Evolutionary conservation across 305 asterid species (phyloP), one percentile per base, ranked within the genome.

Genomic region (Solanum aculeatissimum): DNA sequence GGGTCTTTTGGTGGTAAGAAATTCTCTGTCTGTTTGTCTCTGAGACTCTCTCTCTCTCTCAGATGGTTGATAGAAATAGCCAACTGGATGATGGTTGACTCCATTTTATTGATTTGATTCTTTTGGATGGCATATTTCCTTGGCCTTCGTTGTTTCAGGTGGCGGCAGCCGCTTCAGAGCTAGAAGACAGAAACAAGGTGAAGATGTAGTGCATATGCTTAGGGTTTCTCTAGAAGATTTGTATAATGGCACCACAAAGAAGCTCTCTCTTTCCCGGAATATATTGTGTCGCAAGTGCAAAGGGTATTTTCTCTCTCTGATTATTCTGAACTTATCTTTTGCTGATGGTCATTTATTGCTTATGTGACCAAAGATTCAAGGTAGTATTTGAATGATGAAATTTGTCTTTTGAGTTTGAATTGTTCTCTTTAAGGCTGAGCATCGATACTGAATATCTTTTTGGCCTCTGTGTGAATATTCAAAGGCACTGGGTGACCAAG

Each of bases 1-100:
- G 89, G 92, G 49, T 86, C 89, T 32, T 90, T 91, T 86, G 86
- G 88, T 78, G 92, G 94, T 90, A 87, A 84, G 89, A 38, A 18
- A 14, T 35, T 4, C 40, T 43, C 6, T n/a, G n/a, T n/a, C n/a
- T n/a, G n/a, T n/a, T n/a, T n/a, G n/a, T n/a, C n/a, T n/a, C n/a
- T n/a, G n/a, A n/a, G n/a, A n/a, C n/a, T 81, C n/a, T 23, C 25
- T 69, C 80, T 72, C 80, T 47, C 60, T 75, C 82, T 27, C 3
- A 16, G 65, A 49, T 16, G 27, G 12, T 77, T 6, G 60, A 77
- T 51, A 77, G 82, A 51, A 15, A 25, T 51, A 47, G 43, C 81
- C 45, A 21, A 55, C 43, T 27, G 62, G 62, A 45, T 9, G 62
- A 62, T 10, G 1, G 58, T 70, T 51, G 29, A 8, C 62, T 40